Evolutionary conservation across 1,284 basidiomycete genomes (phyloP), one percentile per base, ranked within the genome.

Genomic region (Wallemia mellicola): DNA sequence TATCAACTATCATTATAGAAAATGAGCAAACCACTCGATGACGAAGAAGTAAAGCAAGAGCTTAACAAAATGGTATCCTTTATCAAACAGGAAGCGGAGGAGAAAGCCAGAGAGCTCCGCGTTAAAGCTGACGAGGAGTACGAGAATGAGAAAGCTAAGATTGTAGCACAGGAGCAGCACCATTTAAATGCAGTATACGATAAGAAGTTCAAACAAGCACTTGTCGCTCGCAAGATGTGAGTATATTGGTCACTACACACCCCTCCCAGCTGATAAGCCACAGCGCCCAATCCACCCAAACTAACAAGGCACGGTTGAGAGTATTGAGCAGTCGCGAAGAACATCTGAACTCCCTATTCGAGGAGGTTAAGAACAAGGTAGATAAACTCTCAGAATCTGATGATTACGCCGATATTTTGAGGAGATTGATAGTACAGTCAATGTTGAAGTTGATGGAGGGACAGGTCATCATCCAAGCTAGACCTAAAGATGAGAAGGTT

Each of bases 61-160:
- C 88, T 95, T 86, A 94, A 89, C 76, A 96, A 96, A 81, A 95
- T 96, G 91, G 91, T 88, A 59, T 61, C 76, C 61, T 94, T 92
- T 75, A 94, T 94, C 76, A 88, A 85, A 71, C 89, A 94, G 70
- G 89, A 95, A 71, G 89, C 89, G 1, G 72, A 85, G 64, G 91
- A 95, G 74, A 95, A 95, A 72, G 88, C 86, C 0, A 76, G 91
- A n/a, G 89, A 95, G 73, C 87, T 95, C 65, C 83, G 78, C 65
- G 86, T 94, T 63, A 95, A 95, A 71, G 89, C 91, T 0, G 88
- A 95, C 64, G 88, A 94, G 71, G 89, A 95, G 72, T 95, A 94
- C 69, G 82, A 88, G 24, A 94, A 94, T 64, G 89, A 95, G 71
- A 95, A 95, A 78, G 89, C 88, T 60, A 92, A 87, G 72, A 82